Evolutionary conservation across 345 rosid genomes (phyloP).

Genomic region (Arabis hirsuta): DNA sequence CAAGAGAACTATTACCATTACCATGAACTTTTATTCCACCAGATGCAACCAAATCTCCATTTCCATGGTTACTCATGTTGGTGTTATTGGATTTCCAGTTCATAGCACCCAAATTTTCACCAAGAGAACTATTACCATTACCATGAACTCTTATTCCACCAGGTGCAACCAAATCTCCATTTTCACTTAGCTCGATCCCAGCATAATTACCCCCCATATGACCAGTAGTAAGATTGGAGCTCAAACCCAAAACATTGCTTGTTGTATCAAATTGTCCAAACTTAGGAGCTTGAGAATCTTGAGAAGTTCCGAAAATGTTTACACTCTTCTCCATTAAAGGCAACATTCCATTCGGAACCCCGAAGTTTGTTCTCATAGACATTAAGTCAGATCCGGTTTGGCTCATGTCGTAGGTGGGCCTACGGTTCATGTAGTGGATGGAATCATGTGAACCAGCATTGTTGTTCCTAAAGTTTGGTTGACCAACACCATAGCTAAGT

Average conservation of each 20-base stretch:
- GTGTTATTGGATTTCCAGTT: conserved; percentile 10
- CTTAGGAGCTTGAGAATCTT: conserved; percentile 4
- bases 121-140: conserved; percentile 2
- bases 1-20: conserved; percentile 3
- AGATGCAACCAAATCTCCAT: background rate
- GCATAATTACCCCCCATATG: background rate
- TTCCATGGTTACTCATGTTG: conserved; percentile 6
- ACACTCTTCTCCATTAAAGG: background rate
- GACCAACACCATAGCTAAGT: conserved; percentile 16
- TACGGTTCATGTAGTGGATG: background rate
- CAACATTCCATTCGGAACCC: background rate
- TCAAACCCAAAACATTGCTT: conserved; percentile 18
- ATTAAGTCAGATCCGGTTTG: conserved; percentile 6
- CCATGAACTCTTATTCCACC: background rate
- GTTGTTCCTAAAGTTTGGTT: background rate
- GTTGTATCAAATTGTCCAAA: conserved; percentile 18
- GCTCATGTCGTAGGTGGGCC: background rate
- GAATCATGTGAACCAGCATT: conserved; percentile 7
- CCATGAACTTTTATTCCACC: background rate
- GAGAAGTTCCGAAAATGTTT: background rate
- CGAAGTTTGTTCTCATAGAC: background rate
- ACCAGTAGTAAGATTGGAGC: background rate
- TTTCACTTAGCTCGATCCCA: background rate
- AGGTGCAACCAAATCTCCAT: background rate
- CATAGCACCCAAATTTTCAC: conserved; percentile 7